phyloP scores from a whole-genome alignment of 176 grass and related monocot species.

The Avena eriantha region DNA sequence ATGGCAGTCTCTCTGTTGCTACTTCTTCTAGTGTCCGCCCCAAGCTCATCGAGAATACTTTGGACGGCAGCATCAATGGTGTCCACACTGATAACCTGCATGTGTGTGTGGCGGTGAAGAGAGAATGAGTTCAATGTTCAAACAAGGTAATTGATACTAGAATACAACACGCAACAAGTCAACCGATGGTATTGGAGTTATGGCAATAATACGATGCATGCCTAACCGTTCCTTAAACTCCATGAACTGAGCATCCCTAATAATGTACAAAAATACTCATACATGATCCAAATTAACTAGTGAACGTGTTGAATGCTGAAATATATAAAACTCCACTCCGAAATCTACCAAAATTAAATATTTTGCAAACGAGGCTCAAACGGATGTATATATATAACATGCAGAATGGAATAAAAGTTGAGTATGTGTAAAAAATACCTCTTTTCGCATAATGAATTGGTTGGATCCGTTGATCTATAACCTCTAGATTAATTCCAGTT shows the following conservation, averaged over 20 bases:
- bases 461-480: background rate
- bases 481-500: background rate
- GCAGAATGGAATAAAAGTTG: background rate
- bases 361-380: background rate
- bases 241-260: no score
- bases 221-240: no score
- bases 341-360: background rate
- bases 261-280: no score
- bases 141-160: background rate
- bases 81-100: background rate
- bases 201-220: accelerated
- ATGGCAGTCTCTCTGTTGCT: background rate
- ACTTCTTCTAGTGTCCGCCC: background rate
- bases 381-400: background rate
- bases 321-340: background rate
- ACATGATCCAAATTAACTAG: no score
- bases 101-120: background rate
- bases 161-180: background rate
- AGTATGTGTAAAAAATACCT: background rate
- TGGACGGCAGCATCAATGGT: no score
- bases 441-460: background rate
- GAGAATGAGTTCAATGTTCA: background rate
- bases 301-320: background rate
- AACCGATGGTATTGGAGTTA: background rate
- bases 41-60: background rate